phyloP scores from a whole-genome alignment of 2,329 filamentous ascomycete genomes.

The Trichoderma sp. region DNA sequence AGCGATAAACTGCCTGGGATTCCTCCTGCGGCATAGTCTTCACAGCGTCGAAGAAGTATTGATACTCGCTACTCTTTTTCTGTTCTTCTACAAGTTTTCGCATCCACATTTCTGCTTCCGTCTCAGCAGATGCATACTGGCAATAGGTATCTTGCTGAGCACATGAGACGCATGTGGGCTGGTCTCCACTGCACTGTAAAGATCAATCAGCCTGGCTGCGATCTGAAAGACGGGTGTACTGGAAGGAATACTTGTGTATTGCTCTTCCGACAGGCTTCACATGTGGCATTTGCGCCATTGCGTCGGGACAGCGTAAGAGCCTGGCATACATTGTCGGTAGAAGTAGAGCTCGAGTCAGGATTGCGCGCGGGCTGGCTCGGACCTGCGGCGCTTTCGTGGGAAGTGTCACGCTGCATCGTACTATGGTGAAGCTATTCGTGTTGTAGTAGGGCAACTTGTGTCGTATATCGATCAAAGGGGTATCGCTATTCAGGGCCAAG shows the following conservation, averaged over 20 bases:
- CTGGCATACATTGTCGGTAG: background rate
- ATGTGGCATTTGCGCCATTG: background rate
- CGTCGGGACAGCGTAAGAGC: background rate
- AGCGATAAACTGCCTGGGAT: background rate
- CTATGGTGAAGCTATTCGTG: background rate
- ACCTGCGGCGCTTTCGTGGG: background rate
- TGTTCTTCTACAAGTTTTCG: conserved; percentile 2
- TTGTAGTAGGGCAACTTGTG: background rate
- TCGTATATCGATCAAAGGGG: background rate
- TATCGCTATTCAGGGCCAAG: background rate
- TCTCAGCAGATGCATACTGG: conserved; percentile 11
- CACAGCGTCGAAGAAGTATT: conserved; percentile 4
- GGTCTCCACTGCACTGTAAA: conserved; percentile 7
- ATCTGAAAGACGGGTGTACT: background rate
- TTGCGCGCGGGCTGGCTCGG: background rate
- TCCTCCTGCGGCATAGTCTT: background rate
- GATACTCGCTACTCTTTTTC: background rate
- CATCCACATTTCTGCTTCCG: background rate
- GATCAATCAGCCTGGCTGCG: background rate
- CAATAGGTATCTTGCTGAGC: background rate
- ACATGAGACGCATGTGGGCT: conserved; percentile 6
- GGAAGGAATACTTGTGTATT: background rate
- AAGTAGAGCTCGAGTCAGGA: background rate
- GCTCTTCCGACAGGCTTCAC: background rate
- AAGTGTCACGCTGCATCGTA: background rate